A percentile compares a stretch with the other conserved stretches of the same genome.
Conservation (phyloP, 1,284 basidiomycete species). For the Irpex sp. region DNA sequence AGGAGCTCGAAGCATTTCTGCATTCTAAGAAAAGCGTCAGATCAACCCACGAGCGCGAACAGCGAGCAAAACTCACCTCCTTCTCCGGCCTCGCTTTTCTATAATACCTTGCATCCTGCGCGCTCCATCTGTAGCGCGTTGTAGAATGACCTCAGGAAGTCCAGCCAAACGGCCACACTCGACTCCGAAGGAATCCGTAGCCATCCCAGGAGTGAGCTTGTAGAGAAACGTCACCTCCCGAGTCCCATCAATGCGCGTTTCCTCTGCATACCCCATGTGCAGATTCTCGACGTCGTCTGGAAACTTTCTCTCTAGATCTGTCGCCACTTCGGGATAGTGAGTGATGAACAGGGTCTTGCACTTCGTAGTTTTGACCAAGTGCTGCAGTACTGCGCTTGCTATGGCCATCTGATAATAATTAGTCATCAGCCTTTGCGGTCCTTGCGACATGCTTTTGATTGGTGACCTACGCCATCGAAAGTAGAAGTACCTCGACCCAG, state of each 20-base stretch:
- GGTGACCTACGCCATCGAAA: constrained; percentile 68
- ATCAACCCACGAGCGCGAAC: neutral
- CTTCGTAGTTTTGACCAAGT: constrained; percentile 58
- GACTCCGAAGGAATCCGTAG: constrained; percentile 83
- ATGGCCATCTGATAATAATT: constrained; percentile 67
- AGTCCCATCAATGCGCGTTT: constrained; percentile 62
- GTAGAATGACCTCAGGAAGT: constrained; percentile 65
- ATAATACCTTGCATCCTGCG: constrained; percentile 51
- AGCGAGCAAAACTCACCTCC: constrained; percentile 38
- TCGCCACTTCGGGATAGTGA: constrained; percentile 80
- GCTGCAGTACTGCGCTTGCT: constrained; percentile 74
- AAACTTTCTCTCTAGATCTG: constrained; percentile 51
- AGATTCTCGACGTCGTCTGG: constrained; percentile 65
- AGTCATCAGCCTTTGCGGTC: neutral
- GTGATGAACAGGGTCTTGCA: constrained; percentile 93
- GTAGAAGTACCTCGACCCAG: constrained; percentile 84
- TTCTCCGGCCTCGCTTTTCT: constrained; percentile 45
- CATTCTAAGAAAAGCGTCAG: neutral
- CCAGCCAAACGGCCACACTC: constrained; percentile 88
- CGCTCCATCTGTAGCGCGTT: constrained; percentile 54
- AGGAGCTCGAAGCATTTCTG: neutral
- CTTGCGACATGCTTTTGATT: neutral
- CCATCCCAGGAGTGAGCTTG: constrained; percentile 66
- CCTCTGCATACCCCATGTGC: constrained; percentile 83
- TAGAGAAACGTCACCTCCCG: constrained; percentile 87